Base-by-base conservation (phyloP, 192 early-diverging fungal species). In the Anaeromyces robustus region DNA sequence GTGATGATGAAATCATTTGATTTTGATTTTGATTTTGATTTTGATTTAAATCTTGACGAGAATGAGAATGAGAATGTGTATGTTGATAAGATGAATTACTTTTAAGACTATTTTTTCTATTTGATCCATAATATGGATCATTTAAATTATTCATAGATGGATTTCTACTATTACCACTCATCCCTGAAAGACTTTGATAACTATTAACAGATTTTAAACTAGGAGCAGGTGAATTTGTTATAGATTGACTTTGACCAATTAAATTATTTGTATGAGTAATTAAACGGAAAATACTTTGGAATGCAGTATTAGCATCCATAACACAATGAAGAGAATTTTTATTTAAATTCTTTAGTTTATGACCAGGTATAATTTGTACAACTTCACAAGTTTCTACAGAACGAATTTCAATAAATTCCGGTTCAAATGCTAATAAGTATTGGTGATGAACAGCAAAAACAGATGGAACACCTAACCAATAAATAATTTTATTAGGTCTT, bases 341-440 rank as follows among this genome's bases (percentile, higher is more conserved):
- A 68, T 68, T 68, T 19, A 68, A 22, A n/a, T 68, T 68, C 28
- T 68, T 68, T 26, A 68, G 18, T n/a, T 68, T 68, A 9, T 68
- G 52, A n/a, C 52, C 26, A 77, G n/a, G 11, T 77, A 95, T 94
- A 79, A 93, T 86, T 84, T 93, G 92, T 80, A 89, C 85, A 16
- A 92, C 83, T 41, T 88, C 83, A 31, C 90, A 94, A 3, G 92
- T 94, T 82, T 95, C 91, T 5, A 94, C 88, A 81, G 96, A 86
- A 68, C 93, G 90, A 34, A 98, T 87, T 84, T 98, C 97, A 82
- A 98, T 94, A 82, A 97, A 97, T 59, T 87, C 90, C 11, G 92
- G 86, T 77, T 97, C 95, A 85, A 95, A 98, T 0, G 97, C 96
- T 81, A 97, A 85, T 39, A 98, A 86, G 82, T 96, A 98, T 78